A percentile compares a stretch with the other conserved stretches of the same genome.
phyloP scores from a whole-genome alignment of 2,329 filamentous ascomycete genomes.

The Trichoderma asperellum region DNA sequence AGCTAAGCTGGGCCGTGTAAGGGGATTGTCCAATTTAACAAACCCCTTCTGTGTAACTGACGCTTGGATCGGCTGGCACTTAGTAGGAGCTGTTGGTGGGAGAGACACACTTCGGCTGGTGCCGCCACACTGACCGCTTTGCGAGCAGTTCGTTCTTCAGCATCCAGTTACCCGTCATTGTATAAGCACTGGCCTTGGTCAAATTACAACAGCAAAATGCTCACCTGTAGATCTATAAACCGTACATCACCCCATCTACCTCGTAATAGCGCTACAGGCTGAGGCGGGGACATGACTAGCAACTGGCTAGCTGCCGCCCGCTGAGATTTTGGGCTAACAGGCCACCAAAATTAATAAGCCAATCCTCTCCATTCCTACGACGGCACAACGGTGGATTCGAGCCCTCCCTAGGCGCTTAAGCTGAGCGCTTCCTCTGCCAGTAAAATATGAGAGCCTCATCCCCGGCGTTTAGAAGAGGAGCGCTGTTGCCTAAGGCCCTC shows the following conservation, averaged over 20 bases:
- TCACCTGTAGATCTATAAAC: too few species aligned
- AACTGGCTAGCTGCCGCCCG: not conserved
- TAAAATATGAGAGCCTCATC: not conserved
- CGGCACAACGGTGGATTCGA: not conserved
- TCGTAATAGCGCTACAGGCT: not conserved
- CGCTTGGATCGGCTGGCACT: not conserved
- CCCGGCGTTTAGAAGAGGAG: not conserved
- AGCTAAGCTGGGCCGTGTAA: too few species aligned
- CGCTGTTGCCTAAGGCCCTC: not conserved
- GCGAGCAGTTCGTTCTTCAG: not conserved
- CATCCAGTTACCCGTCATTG: too few species aligned
- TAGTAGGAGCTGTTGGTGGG: not conserved
- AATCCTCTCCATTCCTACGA: not conserved
- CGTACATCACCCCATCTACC: too few species aligned
- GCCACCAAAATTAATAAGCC: not conserved
- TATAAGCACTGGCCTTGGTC: too few species aligned
- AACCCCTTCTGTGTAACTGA: not conserved
- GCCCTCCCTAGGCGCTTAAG: not conserved
- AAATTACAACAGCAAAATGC: too few species aligned
- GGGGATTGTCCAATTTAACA: too few species aligned
- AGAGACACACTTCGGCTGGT: not conserved
- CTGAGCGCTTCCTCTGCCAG: not conserved
- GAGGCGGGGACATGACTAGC: not conserved
- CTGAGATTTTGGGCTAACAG: not conserved
- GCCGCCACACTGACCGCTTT: constrained; percentile 8